phyloP scores from a whole-genome alignment of 345 rosid genomes.

The Cochlearia excelsa region DNA sequence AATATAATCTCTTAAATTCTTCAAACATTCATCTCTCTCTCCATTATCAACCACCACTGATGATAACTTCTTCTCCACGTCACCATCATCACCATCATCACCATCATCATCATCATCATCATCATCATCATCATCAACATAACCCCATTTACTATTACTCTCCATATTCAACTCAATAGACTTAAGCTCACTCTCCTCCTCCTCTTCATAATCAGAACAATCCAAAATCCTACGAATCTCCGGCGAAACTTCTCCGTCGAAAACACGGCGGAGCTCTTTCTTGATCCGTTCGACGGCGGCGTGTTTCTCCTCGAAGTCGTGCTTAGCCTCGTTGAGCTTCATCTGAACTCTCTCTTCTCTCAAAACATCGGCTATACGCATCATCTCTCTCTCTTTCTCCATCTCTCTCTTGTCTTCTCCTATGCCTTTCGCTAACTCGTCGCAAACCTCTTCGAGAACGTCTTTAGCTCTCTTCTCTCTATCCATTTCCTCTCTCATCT shows the following conservation, averaged over 20 bases:
- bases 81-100: constrained; percentile 45
- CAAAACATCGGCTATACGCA: constrained; percentile 82
- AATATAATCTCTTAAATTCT: constrained; percentile 57
- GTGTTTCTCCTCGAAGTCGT: constrained; percentile 85
- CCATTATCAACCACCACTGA: constrained; percentile 46
- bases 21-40: constrained; percentile 45
- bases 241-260: constrained; percentile 38
- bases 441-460: constrained; percentile 77
- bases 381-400: constrained; percentile 95
- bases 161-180: constrained; percentile 92
- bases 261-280: constrained; percentile 62
- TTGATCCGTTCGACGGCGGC: constrained; percentile 66
- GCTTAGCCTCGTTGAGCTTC: constrained; percentile 86
- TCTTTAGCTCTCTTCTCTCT: constrained; percentile 84
- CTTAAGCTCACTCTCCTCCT: constrained; percentile 80
- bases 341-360: constrained; percentile 96
- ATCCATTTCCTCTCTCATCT: constrained; percentile 53
- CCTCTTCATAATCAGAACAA: constrained; percentile 17
- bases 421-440: constrained; percentile 72
- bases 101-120: constrained; percentile 44
- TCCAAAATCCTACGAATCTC: constrained; percentile 50
- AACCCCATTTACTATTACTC: constrained; percentile 78
- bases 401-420: constrained; percentile 83
- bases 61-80: constrained; percentile 28
- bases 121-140: constrained; percentile 23